These are phyloP conservation scores for Scheffersomyces ergatensis DNA, from an alignment of 805 yeast genomes.

Conservation along the genomic window DNA sequence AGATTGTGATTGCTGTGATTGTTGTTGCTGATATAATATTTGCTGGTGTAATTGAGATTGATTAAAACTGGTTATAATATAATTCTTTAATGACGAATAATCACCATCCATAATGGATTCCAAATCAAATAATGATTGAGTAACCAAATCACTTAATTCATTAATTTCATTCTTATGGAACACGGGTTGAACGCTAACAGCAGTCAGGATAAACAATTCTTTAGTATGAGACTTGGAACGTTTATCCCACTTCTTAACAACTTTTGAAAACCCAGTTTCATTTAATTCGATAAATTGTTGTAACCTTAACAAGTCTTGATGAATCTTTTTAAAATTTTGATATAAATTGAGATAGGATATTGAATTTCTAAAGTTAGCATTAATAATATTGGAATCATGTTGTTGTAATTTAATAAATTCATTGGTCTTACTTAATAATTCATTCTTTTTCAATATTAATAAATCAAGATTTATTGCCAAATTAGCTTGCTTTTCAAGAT, in stretches of 20 bases:
- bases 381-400: conserved; percentile 2
- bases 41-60: conserved; percentile 4
- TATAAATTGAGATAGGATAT: conserved; percentile 79
- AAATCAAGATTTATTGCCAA: conserved; percentile 76
- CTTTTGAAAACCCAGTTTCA: conserved; percentile 94
- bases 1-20: not conserved
- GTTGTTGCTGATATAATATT: conserved; percentile 1
- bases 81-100: conserved; percentile 27
- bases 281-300: conserved; percentile 94
- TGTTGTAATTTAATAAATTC: conserved; percentile 5
- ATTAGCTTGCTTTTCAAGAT: conserved; percentile 87
- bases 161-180: conserved; percentile 88
- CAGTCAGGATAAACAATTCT: conserved; percentile 86
- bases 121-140: conserved; percentile 65
- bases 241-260: conserved; percentile 96
- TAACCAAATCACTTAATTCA: conserved; percentile 74
- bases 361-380: conserved; percentile 55
- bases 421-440: conserved; percentile 30
- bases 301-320: conserved; percentile 81
- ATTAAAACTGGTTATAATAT: not conserved
- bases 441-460: conserved; percentile 66
- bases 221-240: conserved; percentile 92
- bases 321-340: conserved; percentile 85
- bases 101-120: conserved; percentile 57
- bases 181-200: conserved; percentile 95